A percentile compares a stretch with the other conserved stretches of the same genome.
These are phyloP conservation scores for Heliamphora exappendiculata DNA, from an alignment of 148 eudicot genomes.

Conservation along the genomic window DNA sequence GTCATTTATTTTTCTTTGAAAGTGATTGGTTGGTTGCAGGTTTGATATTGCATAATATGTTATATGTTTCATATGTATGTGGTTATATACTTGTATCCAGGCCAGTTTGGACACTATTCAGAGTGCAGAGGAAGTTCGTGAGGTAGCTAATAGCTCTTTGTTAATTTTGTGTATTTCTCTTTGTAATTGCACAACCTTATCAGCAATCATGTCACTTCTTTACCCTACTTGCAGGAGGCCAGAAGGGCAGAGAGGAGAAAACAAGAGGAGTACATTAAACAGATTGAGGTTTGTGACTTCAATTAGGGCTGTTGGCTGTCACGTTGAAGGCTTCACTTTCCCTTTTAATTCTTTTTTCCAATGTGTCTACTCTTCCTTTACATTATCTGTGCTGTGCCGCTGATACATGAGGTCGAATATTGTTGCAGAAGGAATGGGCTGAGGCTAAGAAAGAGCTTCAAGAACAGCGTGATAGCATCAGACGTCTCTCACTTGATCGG, in stretches of 20 bases:
- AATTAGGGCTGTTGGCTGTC: not conserved
- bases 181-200: not conserved
- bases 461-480: slow-evolving; percentile 55
- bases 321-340: not conserved
- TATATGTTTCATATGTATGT: slow-evolving; percentile 7
- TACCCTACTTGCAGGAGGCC: slow-evolving; percentile 41
- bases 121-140: slow-evolving; percentile 69
- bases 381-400: not conserved
- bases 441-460: slow-evolving; percentile 88
- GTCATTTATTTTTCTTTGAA: slow-evolving; percentile 18
- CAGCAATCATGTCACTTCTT: not conserved
- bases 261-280: slow-evolving; percentile 60
- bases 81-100: slow-evolving; percentile 18
- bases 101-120: slow-evolving; percentile 78
- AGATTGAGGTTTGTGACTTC: slow-evolving; percentile 48
- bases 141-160: slow-evolving; percentile 26
- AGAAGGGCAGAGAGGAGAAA: slow-evolving; percentile 70
- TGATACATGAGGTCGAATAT: slow-evolving; percentile 1
- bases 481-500: slow-evolving; percentile 52
- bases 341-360: not conserved
- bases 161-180: not conserved
- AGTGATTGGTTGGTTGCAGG: not conserved
- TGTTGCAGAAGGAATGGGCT: slow-evolving; percentile 73
- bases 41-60: not conserved
- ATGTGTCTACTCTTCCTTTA: not conserved